Base-by-base conservation (phyloP, 164 flowering plant species). In the Santalum album region DNA sequence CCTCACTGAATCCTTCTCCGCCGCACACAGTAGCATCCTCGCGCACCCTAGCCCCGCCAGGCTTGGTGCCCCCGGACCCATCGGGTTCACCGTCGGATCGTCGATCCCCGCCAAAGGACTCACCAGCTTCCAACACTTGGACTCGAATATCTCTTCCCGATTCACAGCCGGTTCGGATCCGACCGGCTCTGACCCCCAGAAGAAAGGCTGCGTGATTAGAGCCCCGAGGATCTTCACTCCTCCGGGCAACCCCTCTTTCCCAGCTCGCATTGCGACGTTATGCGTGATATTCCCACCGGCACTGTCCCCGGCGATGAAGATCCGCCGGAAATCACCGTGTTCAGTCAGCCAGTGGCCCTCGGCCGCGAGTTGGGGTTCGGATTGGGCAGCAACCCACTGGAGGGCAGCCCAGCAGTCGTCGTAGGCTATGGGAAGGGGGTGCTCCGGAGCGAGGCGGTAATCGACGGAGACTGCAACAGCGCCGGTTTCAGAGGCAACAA, bases 241-340 rank as follows among this genome's bases (percentile, higher is more conserved):
- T 11, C 52, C 52, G 1, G 15, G 23, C 42, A 61, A 42, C 5
- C 7, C 19, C 29, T 63, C 66, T 10, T 3, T 2, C 1, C 59
- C 72, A 4, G 71, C 69, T 20, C 57, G 51, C 54, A 73, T 44
- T 10, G 61, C 58, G 1, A 80, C 1, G 20, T 74, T 59, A 44
- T 83, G 87, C 0, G 49, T 64, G 0, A 82, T 71, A 51, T 75
- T 83, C 20, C 67, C 94, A 0, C 94, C 87, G 0, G 87, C 73
- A 24, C 80, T 80, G 56, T 82, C 94, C 0, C 94, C 94, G 7
- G 65, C 80, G 2, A 80, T 7, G 57, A 78, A 71, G 3, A 85
- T 23, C 24, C 67, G 47, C 0, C 35, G 25, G 34, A 85, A 66
- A 49, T 85, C 79, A 0, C 49, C 89, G n/a, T 63, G 49, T 1